Evolutionary conservation across 2,329 filamentous ascomycete genomes (phyloP).

Genomic region (Calonectria naviculata): DNA sequence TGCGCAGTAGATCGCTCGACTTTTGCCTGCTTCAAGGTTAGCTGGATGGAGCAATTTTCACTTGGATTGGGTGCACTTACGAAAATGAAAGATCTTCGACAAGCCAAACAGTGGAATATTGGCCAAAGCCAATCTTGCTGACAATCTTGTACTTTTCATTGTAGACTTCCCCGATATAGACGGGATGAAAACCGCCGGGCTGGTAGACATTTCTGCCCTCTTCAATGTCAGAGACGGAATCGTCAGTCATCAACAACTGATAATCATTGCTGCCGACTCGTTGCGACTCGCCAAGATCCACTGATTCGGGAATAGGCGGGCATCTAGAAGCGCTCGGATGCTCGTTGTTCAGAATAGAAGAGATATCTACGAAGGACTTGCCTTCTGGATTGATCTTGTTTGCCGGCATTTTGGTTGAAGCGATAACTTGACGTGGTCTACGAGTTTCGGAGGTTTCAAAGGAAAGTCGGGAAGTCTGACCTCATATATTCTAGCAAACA

Average conservation of each 20-base stretch:
- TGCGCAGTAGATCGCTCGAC: not conserved
- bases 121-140: conserved; percentile 43
- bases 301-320: not conserved
- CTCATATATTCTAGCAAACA: not conserved
- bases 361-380: not conserved
- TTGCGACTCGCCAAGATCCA: not conserved
- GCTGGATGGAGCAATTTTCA: not conserved
- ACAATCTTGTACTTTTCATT: conserved; percentile 38
- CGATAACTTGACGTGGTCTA: not conserved
- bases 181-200: conserved; percentile 52
- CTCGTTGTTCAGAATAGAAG: not conserved
- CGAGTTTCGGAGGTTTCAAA: not conserved
- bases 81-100: conserved; percentile 33
- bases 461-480: not conserved
- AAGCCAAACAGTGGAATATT: conserved; percentile 48
- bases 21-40: not conserved
- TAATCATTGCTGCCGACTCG: not conserved
- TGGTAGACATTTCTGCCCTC: conserved; percentile 37
- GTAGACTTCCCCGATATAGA: conserved; percentile 50
- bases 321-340: too few species aligned
- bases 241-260: not conserved
- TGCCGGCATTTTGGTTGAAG: too few species aligned
- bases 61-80: not conserved
- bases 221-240: not conserved
- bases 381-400: too few species aligned